Evolutionary conservation across 139 green algal species (phyloP).

Genomic region (Helicosporidium sp.): DNA sequence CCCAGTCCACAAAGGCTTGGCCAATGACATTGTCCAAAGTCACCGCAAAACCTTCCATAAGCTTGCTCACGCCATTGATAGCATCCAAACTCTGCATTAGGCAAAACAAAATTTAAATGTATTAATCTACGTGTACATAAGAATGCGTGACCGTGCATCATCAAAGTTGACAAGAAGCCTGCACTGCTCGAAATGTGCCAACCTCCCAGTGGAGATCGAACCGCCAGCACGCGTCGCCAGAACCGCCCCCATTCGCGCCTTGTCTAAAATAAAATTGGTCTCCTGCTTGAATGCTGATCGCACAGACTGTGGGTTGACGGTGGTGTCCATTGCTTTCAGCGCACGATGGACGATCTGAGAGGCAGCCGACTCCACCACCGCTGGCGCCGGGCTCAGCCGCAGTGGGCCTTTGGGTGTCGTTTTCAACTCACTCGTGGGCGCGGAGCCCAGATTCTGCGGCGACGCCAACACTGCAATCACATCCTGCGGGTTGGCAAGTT

Average conservation of each 20-base stretch:
- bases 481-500: too few species aligned
- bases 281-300: neutral
- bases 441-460: too few species aligned
- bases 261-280: conserved; percentile 12
- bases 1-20: conserved; percentile 22
- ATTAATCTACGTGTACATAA: neutral
- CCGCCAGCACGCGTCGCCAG: neutral
- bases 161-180: too few species aligned
- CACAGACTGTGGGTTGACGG: neutral
- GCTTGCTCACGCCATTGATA: conserved; percentile 12
- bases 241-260: conserved; percentile 2
- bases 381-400: too few species aligned
- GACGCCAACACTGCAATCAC: too few species aligned
- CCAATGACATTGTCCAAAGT: conserved; percentile 21
- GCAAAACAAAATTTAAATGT: neutral
- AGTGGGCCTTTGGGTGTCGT: too few species aligned
- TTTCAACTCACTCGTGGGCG: too few species aligned
- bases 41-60: conserved; percentile 19
- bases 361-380: conserved; percentile 11
- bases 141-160: too few species aligned
- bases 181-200: neutral
- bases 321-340: conserved; percentile 4
- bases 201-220: neutral
- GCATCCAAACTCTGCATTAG: conserved; percentile 6
- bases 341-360: conserved; percentile 13